Conservation (phyloP, 2,329 filamentous ascomycete genomes). For the Madurella fahalii region DNA sequence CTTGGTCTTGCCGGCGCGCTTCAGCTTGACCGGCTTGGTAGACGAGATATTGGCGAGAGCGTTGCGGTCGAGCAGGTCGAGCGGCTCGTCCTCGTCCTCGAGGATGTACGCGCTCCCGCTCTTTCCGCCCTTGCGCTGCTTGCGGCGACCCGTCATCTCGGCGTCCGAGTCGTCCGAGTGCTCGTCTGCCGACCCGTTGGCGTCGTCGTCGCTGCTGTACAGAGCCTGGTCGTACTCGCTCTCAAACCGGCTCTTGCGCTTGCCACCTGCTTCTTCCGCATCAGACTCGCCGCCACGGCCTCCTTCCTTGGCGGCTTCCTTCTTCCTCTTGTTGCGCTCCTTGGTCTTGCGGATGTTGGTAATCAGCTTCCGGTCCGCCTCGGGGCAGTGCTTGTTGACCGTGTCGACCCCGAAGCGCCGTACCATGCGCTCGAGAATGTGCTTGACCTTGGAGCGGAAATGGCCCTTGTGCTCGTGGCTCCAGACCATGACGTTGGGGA, state of each 20-base stretch:
- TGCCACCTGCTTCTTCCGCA: constrained; percentile 41
- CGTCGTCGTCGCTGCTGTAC: constrained; percentile 67
- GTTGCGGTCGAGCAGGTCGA: constrained; percentile 85
- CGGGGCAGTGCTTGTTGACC: constrained; percentile 76
- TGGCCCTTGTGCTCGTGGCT: constrained; percentile 97
- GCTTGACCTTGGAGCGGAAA: constrained; percentile 96
- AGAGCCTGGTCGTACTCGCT: constrained; percentile 96
- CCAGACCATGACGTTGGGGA: constrained; percentile 93
- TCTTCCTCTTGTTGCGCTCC: constrained; percentile 86
- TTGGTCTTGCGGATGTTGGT: constrained; percentile 93
- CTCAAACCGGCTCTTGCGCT: constrained; percentile 65
- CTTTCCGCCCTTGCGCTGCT: constrained; percentile 50
- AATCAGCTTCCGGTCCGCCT: constrained; percentile 83
- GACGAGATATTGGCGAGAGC: constrained; percentile 91
- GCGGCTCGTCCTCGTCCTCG: constrained; percentile 89
- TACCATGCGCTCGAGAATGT: constrained; percentile 92
- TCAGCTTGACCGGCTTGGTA: constrained; percentile 70
- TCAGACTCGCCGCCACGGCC: constrained; percentile 55
- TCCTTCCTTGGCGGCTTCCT: constrained; percentile 60
- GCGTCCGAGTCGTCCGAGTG: constrained; percentile 61
- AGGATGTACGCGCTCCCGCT: constrained; percentile 78
- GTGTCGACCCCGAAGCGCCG: constrained; percentile 81
- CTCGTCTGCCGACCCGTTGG: constrained; percentile 34
- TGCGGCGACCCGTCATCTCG: constrained; percentile 39
- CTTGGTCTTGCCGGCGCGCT: constrained; percentile 57